Evolutionary conservation across 768 basidiomycete genomes (phyloP).

Genomic region (Phylloporus sp.): DNA sequence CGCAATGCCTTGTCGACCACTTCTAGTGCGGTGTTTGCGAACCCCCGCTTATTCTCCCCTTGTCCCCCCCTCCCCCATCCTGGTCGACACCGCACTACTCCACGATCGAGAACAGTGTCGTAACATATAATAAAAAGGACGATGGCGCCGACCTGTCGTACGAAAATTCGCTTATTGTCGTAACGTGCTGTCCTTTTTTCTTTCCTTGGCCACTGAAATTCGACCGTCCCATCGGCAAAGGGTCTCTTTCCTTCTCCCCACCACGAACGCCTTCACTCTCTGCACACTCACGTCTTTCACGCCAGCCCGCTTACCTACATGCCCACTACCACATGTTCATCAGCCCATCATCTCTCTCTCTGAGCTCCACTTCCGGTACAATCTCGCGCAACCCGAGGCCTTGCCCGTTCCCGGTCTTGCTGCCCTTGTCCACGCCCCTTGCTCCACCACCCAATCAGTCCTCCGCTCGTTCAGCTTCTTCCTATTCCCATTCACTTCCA

Average conservation of each 20-base stretch:
- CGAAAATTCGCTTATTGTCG: constrained; percentile 19
- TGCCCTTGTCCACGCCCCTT: constrained; percentile 18
- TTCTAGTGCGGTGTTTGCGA: constrained; percentile 15
- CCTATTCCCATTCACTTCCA: neutral
- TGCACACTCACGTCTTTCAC: constrained; percentile 24
- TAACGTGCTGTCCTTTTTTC: constrained; percentile 1
- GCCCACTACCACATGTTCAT: constrained; percentile 28
- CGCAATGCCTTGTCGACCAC: neutral
- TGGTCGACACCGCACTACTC: constrained; percentile 10
- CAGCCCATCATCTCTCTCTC: constrained; percentile 14
- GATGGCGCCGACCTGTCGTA: constrained; percentile 15
- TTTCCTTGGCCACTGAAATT: constrained; percentile 3
- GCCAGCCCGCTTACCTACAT: constrained; percentile 19
- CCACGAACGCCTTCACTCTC: constrained; percentile 10
- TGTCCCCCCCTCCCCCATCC: constrained; percentile 1
- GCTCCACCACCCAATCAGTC: constrained; percentile 7
- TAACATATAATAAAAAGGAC: constrained; percentile 1
- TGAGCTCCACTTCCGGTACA: constrained; percentile 16
- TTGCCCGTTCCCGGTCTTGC: constrained; percentile 10
- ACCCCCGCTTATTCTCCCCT: constrained; percentile 6
- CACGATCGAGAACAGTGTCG: constrained; percentile 4
- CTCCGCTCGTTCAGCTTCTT: constrained; percentile 1
- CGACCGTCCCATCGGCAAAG: constrained; percentile 9
- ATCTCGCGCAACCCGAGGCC: constrained; percentile 8
- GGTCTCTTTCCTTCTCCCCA: constrained; percentile 8